Conservation (phyloP, 148 eudicot genomes). For the Cornus kousa region DNA sequence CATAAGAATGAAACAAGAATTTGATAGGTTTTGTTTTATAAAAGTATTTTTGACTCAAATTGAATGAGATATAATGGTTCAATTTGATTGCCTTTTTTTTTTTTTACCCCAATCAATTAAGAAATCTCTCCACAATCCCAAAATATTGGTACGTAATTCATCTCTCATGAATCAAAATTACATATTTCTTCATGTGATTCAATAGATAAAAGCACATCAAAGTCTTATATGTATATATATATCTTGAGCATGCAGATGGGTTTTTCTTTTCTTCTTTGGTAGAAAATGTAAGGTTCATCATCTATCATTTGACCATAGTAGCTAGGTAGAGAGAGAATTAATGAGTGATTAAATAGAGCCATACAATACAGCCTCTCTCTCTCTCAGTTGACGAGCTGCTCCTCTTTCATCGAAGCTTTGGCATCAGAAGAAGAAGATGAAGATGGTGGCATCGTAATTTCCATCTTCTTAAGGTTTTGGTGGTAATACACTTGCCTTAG, state of each 20-base stretch:
- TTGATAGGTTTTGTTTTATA: background rate
- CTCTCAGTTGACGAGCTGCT: constrained; percentile 12
- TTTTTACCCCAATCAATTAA: no score
- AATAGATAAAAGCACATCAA: background rate
- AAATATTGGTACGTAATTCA: no score
- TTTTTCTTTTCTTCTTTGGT: no score
- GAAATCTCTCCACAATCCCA: background rate
- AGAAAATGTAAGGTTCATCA: background rate
- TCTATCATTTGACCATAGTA: background rate
- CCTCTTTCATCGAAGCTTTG: constrained; percentile 14
- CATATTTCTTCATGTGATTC: background rate
- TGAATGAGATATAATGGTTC: no score
- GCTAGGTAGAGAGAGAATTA: background rate
- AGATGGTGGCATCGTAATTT: constrained; percentile 18
- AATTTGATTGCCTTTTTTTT: background rate
- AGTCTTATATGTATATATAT: background rate
- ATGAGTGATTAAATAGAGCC: background rate
- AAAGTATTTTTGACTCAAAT: background rate
- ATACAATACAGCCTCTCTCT: background rate
- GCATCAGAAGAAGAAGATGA: constrained; percentile 24
- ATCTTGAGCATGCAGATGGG: no score
- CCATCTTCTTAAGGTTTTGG: constrained; percentile 35
- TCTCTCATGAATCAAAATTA: background rate
- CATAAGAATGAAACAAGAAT: no score
- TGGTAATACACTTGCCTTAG: constrained; percentile 51